Conservation (phyloP, 2,329 filamentous ascomycete genomes). For the Penicillium sp. region DNA sequence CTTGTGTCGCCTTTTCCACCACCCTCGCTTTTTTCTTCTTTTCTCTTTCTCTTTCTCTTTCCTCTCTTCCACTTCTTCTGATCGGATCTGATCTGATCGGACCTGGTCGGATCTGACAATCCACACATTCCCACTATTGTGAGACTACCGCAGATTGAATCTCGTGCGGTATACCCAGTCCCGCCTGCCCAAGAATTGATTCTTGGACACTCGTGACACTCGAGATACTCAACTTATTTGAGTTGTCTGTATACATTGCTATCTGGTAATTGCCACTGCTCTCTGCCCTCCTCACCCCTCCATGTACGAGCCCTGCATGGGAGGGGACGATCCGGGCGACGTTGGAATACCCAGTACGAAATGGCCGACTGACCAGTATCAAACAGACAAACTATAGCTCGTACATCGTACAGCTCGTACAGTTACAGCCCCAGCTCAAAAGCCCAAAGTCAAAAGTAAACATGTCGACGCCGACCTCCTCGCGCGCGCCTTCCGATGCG, state of each 20-base stretch:
- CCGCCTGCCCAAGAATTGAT: not conserved
- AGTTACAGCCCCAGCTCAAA: too few relatives aligned
- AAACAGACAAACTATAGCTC: too few relatives aligned
- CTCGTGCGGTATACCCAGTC: not conserved
- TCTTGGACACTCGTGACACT: too few relatives aligned
- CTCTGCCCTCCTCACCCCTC: not conserved
- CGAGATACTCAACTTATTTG: not conserved
- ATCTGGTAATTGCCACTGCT: too few relatives aligned
- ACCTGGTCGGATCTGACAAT: not conserved
- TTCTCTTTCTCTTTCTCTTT: too few relatives aligned
- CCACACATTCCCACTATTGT: not conserved
- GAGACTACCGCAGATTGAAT: constrained; percentile 9
- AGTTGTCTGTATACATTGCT: too few relatives aligned
- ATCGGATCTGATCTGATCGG: not conserved
- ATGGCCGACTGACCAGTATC: not conserved
- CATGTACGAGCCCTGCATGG: not conserved
- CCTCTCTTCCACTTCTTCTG: constrained; percentile 5
- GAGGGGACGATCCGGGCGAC: not conserved
- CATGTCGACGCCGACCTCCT: constrained; percentile 42
- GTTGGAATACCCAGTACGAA: too few relatives aligned
- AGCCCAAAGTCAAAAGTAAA: constrained; percentile 8
- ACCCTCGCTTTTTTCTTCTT: constrained; percentile 20
- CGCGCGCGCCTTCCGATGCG: constrained; percentile 35
- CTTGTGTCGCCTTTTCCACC: constrained; percentile 25
- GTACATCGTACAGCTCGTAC: too few relatives aligned